Evolutionary conservation across 805 yeast species (phyloP).

Genomic region (Pichia sporocuriosa): DNA sequence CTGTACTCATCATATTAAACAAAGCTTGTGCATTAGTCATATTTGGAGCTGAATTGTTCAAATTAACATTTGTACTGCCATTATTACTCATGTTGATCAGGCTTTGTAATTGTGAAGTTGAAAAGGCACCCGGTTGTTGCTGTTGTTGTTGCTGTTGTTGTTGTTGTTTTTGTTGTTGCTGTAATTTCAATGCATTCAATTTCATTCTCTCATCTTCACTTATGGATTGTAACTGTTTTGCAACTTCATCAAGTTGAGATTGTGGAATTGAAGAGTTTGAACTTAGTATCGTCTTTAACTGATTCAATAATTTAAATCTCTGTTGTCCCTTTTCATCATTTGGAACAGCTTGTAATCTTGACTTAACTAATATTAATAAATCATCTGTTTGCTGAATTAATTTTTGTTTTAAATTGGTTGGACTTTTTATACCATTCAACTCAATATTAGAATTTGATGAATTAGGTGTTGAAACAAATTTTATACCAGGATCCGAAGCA

Average conservation of each 20-base stretch:
- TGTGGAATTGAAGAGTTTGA: constrained; percentile 22
- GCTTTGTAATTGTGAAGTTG: constrained; percentile 16
- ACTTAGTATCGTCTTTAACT: constrained; percentile 36
- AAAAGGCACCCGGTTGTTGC: constrained; percentile 9
- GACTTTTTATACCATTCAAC: too few species aligned
- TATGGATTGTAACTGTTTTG: constrained; percentile 27
- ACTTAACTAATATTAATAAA: constrained; percentile 38
- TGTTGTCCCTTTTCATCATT: constrained; percentile 37
- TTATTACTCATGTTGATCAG: constrained; percentile 9
- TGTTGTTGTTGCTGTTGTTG: constrained; percentile 19
- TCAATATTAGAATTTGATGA: constrained; percentile 3
- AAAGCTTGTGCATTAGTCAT: constrained; percentile 15
- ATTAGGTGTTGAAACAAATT: constrained; percentile 3
- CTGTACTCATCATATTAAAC: constrained; percentile 22
- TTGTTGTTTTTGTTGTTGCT: constrained; percentile 18
- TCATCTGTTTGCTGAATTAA: constrained; percentile 30
- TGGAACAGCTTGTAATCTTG: constrained; percentile 31
- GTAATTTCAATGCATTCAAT: constrained; percentile 20
- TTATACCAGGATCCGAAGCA: constrained; percentile 15
- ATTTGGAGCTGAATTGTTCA: neutral
- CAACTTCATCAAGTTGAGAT: constrained; percentile 27
- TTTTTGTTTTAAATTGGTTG: constrained; percentile 11
- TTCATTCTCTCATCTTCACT: constrained; percentile 30
- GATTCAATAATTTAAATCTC: constrained; percentile 38
- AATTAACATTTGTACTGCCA: neutral